A percentile compares a stretch with the other conserved stretches of the same genome.
These are phyloP conservation scores for Lepidium didymum DNA, from an alignment of 345 rosid genomes.

Conservation along the genomic window DNA sequence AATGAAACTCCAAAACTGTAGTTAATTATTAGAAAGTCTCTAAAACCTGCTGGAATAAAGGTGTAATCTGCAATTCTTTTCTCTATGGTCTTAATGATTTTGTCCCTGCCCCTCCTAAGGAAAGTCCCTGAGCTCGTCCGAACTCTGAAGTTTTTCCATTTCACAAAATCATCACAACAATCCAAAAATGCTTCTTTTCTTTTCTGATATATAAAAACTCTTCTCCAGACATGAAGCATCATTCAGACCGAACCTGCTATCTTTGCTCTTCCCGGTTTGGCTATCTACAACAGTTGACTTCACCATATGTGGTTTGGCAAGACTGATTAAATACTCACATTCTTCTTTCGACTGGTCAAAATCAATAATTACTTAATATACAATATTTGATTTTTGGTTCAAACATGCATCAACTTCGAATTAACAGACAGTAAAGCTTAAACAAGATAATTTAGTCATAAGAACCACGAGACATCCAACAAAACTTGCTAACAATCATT, in stretches of 20 bases:
- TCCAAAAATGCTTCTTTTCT: not conserved
- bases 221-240: not conserved
- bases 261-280: conserved; percentile 74
- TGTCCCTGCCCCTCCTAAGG: conserved; percentile 66
- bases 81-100: conserved; percentile 53
- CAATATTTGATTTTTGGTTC: not conserved
- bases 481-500: not conserved
- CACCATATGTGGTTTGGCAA: conserved; percentile 77
- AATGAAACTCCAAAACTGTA: not conserved
- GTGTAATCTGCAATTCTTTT: conserved; percentile 87
- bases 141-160: conserved; percentile 43
- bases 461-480: not conserved
- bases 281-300: conserved; percentile 91
- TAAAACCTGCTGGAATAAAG: conserved; percentile 66
- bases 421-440: not conserved
- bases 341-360: conserved; percentile 72
- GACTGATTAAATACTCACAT: conserved; percentile 74
- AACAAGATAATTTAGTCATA: not conserved
- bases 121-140: conserved; percentile 95
- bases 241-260: conserved; percentile 58
- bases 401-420: not conserved
- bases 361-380: not conserved
- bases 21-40: not conserved
- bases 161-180: not conserved
- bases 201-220: not conserved